Base-by-base conservation (phyloP, 805 yeast genomes). In the Starmerella khaoyaiensis region DNA sequence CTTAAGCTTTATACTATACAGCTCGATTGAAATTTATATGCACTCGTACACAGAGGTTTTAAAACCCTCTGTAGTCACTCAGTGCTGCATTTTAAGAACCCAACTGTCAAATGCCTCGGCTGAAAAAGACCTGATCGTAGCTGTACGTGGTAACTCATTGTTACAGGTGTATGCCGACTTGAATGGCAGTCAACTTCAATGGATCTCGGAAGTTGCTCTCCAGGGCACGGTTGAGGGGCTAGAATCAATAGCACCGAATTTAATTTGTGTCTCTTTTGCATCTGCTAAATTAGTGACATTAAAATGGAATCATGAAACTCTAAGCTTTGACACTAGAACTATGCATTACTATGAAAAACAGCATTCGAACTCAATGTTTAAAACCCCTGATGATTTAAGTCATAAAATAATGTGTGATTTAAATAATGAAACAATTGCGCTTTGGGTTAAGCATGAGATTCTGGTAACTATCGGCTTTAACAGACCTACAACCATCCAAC, bases 331-430 rank as follows among this genome's bases (percentile, higher is more conserved):
- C 19, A 81, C 95, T 0, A 67, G 73, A 1, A 79, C 94, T 35
- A 61, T 90, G 35, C 98, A 90, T 59, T 83, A 71, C 54, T 90
- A 86, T 56, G 96, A 87, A 49, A n/a, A n/a, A n/a, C 70, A 72
- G 30, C 21, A 36, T 15, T 29, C 30, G 71, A 72, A 19, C 62
- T 83, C 11, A 44, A 61, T 44, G 36, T 54, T 7, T 48, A 54
- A 20, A 46, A 58, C 39, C 40, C 50, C 17, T 46, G 56, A 28
- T 50, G 51, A 6, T 5, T 9, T 21, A 19, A 52, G 46, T 6
- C 50, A 60, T 30, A 55, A 58, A 5, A 59, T 79, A 0, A 59
- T 60, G 7, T 63, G 79, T 40, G 58, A 72, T 18, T 62, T 71
- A 0, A 94, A 80, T 40, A 81, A 93, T 0, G 66, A 64, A 35